Evolutionary conservation across 768 basidiomycete genomes (phyloP).

Genomic region (Pleurotus giganteus): DNA sequence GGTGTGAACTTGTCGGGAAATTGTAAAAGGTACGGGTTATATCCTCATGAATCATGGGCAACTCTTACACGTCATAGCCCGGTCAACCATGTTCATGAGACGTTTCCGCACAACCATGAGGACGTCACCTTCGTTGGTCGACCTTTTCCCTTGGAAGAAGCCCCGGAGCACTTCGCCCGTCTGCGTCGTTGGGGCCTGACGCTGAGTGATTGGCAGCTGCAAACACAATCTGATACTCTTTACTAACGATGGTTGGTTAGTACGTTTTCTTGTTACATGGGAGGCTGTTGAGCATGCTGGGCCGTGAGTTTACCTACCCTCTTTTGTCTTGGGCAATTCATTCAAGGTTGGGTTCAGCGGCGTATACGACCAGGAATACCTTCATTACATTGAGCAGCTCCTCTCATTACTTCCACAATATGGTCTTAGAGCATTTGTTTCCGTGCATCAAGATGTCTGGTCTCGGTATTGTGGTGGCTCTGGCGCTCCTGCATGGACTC

Average conservation of each 20-base stretch:
- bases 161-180: conserved; percentile 78
- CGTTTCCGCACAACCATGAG: conserved; percentile 64
- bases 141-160: conserved; percentile 89
- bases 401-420: conserved; percentile 70
- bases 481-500: conserved; percentile 95
- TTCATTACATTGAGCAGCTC: conserved; percentile 72
- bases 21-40: conserved; percentile 68
- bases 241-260: conserved; percentile 33
- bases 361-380: conserved; percentile 79
- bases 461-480: conserved; percentile 93
- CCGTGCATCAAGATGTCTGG: conserved; percentile 95
- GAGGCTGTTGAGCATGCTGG: conserved; percentile 95
- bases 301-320: conserved; percentile 56
- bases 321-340: conserved; percentile 5
- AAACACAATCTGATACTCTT: background rate
- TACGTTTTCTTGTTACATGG: conserved; percentile 94
- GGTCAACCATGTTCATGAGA: conserved; percentile 59
- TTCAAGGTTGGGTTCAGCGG: conserved; percentile 48
- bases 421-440: conserved; percentile 71
- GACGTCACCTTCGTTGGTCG: conserved; percentile 83
- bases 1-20: conserved; percentile 86
- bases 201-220: conserved; percentile 56
- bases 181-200: conserved; percentile 86
- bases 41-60: background rate
- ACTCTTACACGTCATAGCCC: conserved; percentile 44